phyloP scores from a whole-genome alignment of 345 rosid species.

The Xanthoceras sorbifolium region DNA sequence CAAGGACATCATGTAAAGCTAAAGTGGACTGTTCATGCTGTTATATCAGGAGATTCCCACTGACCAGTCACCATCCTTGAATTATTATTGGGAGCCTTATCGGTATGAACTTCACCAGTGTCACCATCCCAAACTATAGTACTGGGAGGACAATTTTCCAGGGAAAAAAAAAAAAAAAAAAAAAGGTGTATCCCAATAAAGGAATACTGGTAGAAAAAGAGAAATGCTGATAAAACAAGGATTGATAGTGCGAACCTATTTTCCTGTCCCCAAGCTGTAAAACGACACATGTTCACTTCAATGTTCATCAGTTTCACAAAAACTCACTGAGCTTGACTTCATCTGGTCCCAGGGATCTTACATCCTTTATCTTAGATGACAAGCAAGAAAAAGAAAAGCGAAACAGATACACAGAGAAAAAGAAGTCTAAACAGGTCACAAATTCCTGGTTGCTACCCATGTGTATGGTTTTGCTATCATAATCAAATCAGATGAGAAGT shows the following conservation, averaged over 20 bases:
- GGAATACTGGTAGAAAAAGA: neutral
- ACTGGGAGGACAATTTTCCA: conserved; percentile 2
- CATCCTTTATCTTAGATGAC: neutral
- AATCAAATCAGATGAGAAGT: neutral
- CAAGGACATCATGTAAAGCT: neutral
- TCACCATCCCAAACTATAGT: neutral
- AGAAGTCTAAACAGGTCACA: no score
- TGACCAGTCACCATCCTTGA: neutral
- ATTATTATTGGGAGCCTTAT: neutral
- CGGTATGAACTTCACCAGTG: neutral
- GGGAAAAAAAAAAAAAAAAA: neutral
- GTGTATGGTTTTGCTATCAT: no score
- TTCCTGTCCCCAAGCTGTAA: neutral
- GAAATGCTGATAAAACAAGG: neutral
- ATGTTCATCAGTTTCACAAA: conserved; percentile 1
- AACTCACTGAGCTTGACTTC: neutral
- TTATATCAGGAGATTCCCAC: conserved; percentile 10
- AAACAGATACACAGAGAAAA: neutral
- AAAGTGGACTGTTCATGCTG: neutral
- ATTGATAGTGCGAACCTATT: neutral
- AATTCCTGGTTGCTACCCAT: no score
- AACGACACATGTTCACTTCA: neutral
- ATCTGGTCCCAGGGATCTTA: neutral
- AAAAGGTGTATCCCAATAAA: neutral
- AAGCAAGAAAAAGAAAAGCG: neutral